A percentile compares a stretch with the other conserved stretches of the same genome.
Conservation (phyloP, 495 filamentous ascomycete species). For the Penicillium salamii region DNA sequence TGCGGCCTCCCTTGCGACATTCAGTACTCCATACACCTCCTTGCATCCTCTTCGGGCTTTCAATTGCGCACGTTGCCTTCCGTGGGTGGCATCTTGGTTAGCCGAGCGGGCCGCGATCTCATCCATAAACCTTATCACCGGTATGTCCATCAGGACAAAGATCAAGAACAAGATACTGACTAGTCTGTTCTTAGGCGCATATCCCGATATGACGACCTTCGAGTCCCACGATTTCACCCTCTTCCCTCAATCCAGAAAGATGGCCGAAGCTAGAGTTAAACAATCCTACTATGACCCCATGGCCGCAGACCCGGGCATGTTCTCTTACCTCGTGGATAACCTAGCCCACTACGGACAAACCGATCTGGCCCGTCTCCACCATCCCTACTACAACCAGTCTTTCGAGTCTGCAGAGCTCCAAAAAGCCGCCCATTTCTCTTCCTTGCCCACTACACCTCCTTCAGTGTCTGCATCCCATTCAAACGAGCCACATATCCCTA, state of each 20-base stretch:
- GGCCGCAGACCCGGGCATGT: slow-evolving; percentile 39
- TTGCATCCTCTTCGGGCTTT: slow-evolving; percentile 13
- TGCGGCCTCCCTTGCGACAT: slow-evolving; percentile 5
- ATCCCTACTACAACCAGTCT: slow-evolving; percentile 29
- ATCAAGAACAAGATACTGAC: slow-evolving; percentile 1
- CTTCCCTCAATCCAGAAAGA: slow-evolving; percentile 32
- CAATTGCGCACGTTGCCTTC: slow-evolving; percentile 20
- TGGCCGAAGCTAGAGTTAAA: slow-evolving; percentile 38
- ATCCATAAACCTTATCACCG: slow-evolving; percentile 20
- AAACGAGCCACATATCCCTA: slow-evolving; percentile 48
- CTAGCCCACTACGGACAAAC: slow-evolving; percentile 25
- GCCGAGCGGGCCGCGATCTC: slow-evolving; percentile 23
- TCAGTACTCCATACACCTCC: slow-evolving; percentile 1
- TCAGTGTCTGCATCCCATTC: slow-evolving; percentile 27
- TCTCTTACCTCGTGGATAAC: slow-evolving; percentile 28
- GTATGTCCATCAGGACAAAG: slow-evolving; percentile 10
- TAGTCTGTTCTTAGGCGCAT: not conserved
- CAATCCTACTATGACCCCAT: slow-evolving; percentile 35
- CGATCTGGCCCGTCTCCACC: slow-evolving; percentile 22
- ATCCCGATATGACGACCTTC: slow-evolving; percentile 7
- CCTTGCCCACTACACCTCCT: slow-evolving; percentile 39
- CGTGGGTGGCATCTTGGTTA: slow-evolving; percentile 20
- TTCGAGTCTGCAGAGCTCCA: slow-evolving; percentile 30
- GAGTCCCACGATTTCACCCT: slow-evolving; percentile 27
- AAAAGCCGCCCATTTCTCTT: slow-evolving; percentile 31